phyloP scores from a whole-genome alignment of 1,284 basidiomycete genomes.

The Thelephora terrestris region DNA sequence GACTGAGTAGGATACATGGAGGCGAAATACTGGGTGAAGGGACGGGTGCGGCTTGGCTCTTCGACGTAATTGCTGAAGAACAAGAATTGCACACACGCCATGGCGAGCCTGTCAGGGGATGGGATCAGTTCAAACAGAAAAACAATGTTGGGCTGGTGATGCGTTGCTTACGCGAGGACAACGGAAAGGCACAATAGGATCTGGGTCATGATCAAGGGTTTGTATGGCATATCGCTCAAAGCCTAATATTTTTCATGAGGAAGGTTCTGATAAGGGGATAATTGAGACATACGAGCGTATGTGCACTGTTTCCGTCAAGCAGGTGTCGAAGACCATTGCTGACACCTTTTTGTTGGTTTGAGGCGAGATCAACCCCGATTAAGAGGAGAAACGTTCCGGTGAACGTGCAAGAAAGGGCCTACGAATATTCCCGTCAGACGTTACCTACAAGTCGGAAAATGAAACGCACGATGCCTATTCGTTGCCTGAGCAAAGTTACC shows the following conservation, averaged over 20 bases:
- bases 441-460: not conserved
- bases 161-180: not conserved
- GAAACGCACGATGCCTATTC: slow-evolving; percentile 41
- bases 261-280: not conserved
- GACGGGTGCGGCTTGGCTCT: not conserved
- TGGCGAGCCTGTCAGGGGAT: not conserved
- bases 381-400: slow-evolving; percentile 47
- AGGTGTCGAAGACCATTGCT: slow-evolving; percentile 52
- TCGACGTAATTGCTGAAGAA: not conserved
- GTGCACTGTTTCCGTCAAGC: slow-evolving; percentile 49
- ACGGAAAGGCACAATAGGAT: slow-evolving; percentile 35
- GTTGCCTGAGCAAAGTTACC: slow-evolving; percentile 33
- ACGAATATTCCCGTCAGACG: slow-evolving; percentile 10
- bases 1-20: not conserved
- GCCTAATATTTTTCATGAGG: slow-evolving; percentile 26
- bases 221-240: slow-evolving; percentile 33
- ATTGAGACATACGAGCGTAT: slow-evolving; percentile 36
- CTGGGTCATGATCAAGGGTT: slow-evolving; percentile 33
- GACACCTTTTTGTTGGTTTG: slow-evolving; percentile 50
- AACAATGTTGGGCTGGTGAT: not conserved
- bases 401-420: slow-evolving; percentile 37
- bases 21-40: not conserved
- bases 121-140: not conserved
- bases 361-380: slow-evolving; percentile 44
- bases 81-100: not conserved